Evolutionary conservation across 345 rosid species (phyloP).

Genomic region (Hevea brasiliensis): DNA sequence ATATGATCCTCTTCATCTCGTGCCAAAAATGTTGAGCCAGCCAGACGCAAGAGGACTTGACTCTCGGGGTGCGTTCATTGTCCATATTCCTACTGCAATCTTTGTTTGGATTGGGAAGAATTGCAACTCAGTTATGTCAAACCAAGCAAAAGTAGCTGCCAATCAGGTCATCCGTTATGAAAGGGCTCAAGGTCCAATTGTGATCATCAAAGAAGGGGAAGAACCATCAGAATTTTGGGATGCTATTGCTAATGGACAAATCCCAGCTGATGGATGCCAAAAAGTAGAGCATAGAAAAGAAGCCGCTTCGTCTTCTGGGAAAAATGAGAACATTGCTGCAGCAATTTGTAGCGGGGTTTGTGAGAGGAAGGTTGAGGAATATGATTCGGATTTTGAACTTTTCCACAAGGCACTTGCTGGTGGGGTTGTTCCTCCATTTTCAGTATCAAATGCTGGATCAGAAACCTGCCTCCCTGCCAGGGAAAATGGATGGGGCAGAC

Average conservation of each 20-base stretch:
- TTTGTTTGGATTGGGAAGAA: conserved; percentile 62
- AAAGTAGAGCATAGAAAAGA: conserved; percentile 26
- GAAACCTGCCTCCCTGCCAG: conserved; percentile 70
- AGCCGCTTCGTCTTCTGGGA: conserved; percentile 19
- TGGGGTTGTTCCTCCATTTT: conserved; percentile 64
- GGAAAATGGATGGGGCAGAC: conserved; percentile 63
- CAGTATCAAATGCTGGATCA: conserved; percentile 41
- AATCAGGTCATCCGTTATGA: conserved; percentile 65
- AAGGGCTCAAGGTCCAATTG: conserved; percentile 52
- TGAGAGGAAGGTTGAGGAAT: conserved; percentile 50
- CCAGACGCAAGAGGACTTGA: conserved; percentile 50
- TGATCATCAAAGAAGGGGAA: conserved; percentile 52
- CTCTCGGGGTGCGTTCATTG: conserved; percentile 66
- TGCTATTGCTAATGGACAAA: conserved; percentile 43
- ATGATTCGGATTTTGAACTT: conserved; percentile 63
- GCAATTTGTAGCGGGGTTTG: conserved; percentile 12
- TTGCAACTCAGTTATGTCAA: conserved; percentile 45
- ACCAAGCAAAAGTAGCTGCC: conserved; percentile 59
- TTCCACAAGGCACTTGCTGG: conserved; percentile 63
- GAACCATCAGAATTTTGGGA: conserved; percentile 64
- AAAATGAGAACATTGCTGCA: conserved; percentile 11
- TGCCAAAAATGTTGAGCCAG: conserved; percentile 56
- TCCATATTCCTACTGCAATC: conserved; percentile 56
- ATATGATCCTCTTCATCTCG: conserved; percentile 73
- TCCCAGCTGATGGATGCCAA: conserved; percentile 31